These are phyloP conservation scores for Zymoseptoria passerinii DNA, from an alignment of 2,329 filamentous ascomycete species.

Conservation along the genomic window DNA sequence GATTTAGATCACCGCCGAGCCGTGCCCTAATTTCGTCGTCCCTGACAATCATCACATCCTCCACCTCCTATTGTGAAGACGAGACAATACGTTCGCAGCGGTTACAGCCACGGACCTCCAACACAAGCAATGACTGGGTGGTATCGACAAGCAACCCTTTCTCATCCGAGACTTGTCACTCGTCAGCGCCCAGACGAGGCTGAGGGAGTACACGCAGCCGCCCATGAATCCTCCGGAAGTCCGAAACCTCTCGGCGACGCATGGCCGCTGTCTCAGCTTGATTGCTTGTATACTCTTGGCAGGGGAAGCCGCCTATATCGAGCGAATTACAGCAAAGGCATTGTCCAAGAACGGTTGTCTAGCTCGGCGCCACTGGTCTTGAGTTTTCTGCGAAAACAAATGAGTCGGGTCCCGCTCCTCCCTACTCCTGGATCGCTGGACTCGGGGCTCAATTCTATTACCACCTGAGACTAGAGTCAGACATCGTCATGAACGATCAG, in stretches of 20 bases:
- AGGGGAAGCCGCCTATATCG: not conserved
- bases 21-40: not conserved
- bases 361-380: not conserved
- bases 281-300: not conserved
- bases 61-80: not conserved
- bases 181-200: not conserved
- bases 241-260: not conserved
- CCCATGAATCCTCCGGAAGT: not conserved
- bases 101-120: not conserved
- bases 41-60: too few species aligned
- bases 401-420: not conserved
- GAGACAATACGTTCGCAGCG: not conserved
- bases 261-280: not conserved
- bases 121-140: not conserved
- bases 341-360: not conserved
- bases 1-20: not conserved
- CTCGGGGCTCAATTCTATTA: not conserved
- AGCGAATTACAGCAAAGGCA: not conserved
- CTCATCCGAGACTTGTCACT: not conserved
- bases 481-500: not conserved
- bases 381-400: not conserved
- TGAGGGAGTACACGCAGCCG: not conserved
- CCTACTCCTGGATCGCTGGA: not conserved
- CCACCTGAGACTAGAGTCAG: not conserved
- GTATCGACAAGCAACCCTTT: not conserved